Evolutionary conservation across 208 protist genomes (phyloP), one percentile per base, ranked within the genome.

Genomic region (Tetramitus jugosus): DNA sequence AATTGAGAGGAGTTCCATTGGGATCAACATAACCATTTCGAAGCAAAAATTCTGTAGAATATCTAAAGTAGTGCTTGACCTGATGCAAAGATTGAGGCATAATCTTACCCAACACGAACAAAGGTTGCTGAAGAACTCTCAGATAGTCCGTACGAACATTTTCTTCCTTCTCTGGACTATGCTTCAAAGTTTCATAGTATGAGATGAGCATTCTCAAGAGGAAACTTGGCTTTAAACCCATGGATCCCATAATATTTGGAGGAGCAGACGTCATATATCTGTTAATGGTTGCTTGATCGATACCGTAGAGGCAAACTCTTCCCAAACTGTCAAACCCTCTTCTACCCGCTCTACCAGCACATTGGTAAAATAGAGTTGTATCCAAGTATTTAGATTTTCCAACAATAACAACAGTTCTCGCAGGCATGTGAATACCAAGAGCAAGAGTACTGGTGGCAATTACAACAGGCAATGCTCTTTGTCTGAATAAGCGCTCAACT

Each of bases 241-340:
- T 49, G 29, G 65, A 20, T 33, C 65, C 65, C 65, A 29, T 71
- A n/a, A 49, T 49, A 23, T 71, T 42, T n/a, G 65, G 35, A 33
- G 65, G 43, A 2, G 20, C 39, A 49, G n/a, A 35, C 26, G 39
- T 8, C 13, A 71, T 29, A 10, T 37, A 71, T n/a, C 65, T 23
- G n/a, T 75, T 75, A 0, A 45, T 29, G 20, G 26, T 49, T 4
- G 40, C 43, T 35, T 35, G 69, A 23, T 29, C 10, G 31, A 76
- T 35, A 43, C 20, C 46, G 13, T 43, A 61, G 3, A 76, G 23
- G 17, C 56, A 10, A 35, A 42, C 43, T 26, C n/a, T 13, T 29
- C 69, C 69, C 29, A 42, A 33, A 14, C 20, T 31, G 31, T 78
- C 65, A 31, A 33, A 78, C 35, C 76, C 76, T 78, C 76, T 69